Base-by-base conservation (phyloP, 2,329 filamentous ascomycete species). In the Ceratocystis diversiconidia region DNA sequence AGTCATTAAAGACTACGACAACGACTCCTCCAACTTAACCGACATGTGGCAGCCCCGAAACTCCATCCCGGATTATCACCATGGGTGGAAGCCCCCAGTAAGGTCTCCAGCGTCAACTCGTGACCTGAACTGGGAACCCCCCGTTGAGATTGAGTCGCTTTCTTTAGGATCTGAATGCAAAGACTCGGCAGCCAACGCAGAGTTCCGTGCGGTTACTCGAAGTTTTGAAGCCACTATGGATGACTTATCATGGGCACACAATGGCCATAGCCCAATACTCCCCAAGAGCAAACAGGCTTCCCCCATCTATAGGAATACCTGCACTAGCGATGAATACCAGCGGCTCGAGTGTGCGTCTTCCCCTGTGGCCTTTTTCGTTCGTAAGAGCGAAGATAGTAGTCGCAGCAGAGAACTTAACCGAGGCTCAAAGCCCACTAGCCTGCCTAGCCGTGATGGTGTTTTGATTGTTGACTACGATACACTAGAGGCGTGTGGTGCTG, bases 361-460 rank as follows among this genome's bases (percentile, higher is more conserved):
- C 15, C 63, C 63, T 28, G 52, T 61, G 8, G 63, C 30, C 44
- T 22, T 46, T n/a, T 44, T 57, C 36, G 36, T 61, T 30, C 63
- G 63, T 2, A 46, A 36, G 36, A 60, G 63, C 22, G 32, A 46
- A 36, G 52, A 65, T 17, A 28, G 52, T 7, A 41, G 19, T n/a
- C 5, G 36, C 1, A 65, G 36, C n/a, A 10, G 17, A 17, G 15
- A 57, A 7, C 36, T 36, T 12, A 44, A 25, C 10, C 50, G 52
- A 19, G 32, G 41, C 15, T 60, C 52, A 15, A 28, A 19, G 15
- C n/a, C 46, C 6, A 41, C 32, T 7, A 60, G 22, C 28, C 52
- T 65, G 36, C 63, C 63, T n/a, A n/a, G 36, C 25, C 41, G 63
- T 19, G 50, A 65, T 44, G 63, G 41, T n/a, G n/a, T 61, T 6